Conservation (phyloP, 495 filamentous ascomycete species). For the Cercophora newfieldiana region DNA sequence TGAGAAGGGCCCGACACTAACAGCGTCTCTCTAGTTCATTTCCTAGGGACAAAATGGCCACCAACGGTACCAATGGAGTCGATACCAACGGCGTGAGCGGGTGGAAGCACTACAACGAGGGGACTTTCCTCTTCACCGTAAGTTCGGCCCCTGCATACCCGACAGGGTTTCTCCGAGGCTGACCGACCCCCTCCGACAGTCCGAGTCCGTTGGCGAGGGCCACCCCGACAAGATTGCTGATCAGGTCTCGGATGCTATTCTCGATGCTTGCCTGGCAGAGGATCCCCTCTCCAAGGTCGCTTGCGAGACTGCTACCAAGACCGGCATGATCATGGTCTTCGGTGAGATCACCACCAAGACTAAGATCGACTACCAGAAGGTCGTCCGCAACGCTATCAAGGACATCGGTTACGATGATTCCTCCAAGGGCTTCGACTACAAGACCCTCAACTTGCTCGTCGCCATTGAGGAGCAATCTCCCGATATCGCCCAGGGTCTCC, state of each 20-base stretch:
- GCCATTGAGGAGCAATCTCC: conserved; percentile 99
- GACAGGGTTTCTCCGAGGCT: conserved; percentile 14
- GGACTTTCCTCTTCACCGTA: conserved; percentile 94
- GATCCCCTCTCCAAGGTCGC: conserved; percentile 98
- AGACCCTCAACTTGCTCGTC: conserved; percentile 97
- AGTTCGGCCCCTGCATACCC: conserved; percentile 29
- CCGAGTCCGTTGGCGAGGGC: conserved; percentile 96
- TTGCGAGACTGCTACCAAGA: conserved; percentile 99
- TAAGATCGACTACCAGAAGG: conserved; percentile 93
- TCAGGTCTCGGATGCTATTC: conserved; percentile 96
- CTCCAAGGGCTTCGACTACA: conserved; percentile 99
- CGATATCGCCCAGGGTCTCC: conserved; percentile 97
- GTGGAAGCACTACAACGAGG: conserved; percentile 54
- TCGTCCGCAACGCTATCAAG: conserved; percentile 93
- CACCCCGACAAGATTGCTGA: conserved; percentile 99
- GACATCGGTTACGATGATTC: conserved; percentile 98
- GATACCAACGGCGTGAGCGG: conserved; percentile 40
- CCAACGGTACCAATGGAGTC: conserved; percentile 47
- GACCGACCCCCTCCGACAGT: conserved; percentile 47
- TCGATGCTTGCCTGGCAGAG: conserved; percentile 92
- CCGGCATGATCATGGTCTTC: conserved; percentile 99
- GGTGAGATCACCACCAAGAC: conserved; percentile 99
- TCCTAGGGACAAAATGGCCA: conserved; percentile 55
- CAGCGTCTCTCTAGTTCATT: neutral
- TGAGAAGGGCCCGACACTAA: neutral